Evolutionary conservation across 2,329 filamentous ascomycete genomes (phyloP).

Genomic region (Botrytis porri): DNA sequence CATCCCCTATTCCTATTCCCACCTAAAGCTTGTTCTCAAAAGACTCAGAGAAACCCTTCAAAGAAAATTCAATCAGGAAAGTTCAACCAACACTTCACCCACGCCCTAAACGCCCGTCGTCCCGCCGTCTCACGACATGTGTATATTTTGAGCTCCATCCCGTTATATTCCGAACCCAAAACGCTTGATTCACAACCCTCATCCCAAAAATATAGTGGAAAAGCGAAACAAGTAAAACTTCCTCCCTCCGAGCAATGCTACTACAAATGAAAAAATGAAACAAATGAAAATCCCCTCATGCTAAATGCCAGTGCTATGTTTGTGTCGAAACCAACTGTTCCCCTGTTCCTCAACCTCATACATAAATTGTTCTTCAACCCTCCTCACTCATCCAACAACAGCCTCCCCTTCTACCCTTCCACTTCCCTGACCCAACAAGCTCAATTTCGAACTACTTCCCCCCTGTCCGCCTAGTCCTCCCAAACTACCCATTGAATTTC

Average conservation of each 20-base stretch:
- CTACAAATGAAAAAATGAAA: background rate
- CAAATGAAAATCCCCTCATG: background rate
- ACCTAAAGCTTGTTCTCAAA: background rate
- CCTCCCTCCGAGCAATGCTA: background rate
- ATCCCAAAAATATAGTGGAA: background rate
- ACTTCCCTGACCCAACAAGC: background rate
- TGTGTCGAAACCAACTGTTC: background rate
- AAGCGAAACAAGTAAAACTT: conserved; percentile 3
- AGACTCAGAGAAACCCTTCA: background rate
- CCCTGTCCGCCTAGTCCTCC: background rate
- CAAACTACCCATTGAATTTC: conserved; percentile 25
- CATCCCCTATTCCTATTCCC: background rate
- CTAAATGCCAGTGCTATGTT: background rate
- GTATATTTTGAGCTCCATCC: conserved; percentile 10
- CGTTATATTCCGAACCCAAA: background rate
- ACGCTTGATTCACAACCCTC: background rate
- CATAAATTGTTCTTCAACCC: background rate
- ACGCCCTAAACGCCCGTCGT: background rate
- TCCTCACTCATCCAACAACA: background rate
- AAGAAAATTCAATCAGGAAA: background rate
- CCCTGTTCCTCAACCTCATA: background rate
- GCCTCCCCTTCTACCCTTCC: background rate
- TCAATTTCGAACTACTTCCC: conserved; percentile 8
- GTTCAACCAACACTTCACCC: background rate
- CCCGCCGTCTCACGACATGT: conserved; percentile 4